Evolutionary conservation across 2,329 filamentous ascomycete species (phyloP).

Genomic region (Sporothrix variecibatus): DNA sequence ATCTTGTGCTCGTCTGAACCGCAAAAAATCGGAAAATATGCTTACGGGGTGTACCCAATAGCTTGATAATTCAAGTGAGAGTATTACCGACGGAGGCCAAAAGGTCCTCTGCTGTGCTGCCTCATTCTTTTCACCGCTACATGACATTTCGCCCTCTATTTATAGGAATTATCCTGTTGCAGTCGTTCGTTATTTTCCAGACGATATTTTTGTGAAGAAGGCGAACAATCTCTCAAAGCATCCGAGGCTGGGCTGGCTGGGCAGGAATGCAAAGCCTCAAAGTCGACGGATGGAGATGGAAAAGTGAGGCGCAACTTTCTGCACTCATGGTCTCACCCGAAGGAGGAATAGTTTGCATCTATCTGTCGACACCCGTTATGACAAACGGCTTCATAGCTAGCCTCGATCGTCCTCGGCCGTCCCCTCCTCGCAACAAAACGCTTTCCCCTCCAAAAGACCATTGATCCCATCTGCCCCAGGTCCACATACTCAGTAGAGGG

Average conservation of each 20-base stretch:
- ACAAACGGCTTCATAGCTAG: constrained; percentile 20
- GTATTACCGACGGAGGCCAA: neutral
- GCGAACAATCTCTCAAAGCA: neutral
- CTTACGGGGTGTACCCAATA: constrained; percentile 5
- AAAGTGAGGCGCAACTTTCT: neutral
- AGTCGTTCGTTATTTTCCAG: neutral
- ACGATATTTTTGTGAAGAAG: neutral
- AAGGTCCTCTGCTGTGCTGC: neutral
- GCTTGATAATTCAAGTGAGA: neutral
- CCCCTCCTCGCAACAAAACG: constrained; percentile 10
- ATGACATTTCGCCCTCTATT: constrained; percentile 2
- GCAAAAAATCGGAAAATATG: neutral
- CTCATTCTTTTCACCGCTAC: constrained; percentile 19
- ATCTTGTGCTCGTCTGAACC: neutral
- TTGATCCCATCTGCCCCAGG: constrained; percentile 11
- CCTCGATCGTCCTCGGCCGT: constrained; percentile 10
- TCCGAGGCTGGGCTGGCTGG: neutral
- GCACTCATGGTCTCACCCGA: neutral
- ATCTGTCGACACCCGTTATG: constrained; percentile 16
- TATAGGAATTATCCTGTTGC: neutral
- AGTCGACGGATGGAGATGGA: neutral
- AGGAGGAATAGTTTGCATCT: neutral
- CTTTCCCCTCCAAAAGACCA: neutral
- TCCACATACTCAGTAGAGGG: neutral
- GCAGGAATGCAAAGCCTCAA: neutral